A percentile compares a stretch with the other conserved stretches of the same genome.
Conservation (phyloP, 495 filamentous ascomycete genomes). For the Penicillium riverlandense region DNA sequence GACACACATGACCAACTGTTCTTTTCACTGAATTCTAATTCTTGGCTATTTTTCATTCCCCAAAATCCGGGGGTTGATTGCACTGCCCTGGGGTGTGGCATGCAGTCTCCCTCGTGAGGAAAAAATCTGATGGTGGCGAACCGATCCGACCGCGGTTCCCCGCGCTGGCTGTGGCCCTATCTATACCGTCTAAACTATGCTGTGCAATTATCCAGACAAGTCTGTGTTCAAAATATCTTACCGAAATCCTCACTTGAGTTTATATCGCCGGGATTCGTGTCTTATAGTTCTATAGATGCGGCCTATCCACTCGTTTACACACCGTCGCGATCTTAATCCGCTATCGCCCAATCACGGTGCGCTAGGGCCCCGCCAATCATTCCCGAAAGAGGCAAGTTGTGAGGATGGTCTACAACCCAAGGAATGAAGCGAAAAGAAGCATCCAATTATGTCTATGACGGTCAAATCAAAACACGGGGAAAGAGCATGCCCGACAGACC, state of each 20-base stretch:
- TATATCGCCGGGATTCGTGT: neutral
- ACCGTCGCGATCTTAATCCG: neutral
- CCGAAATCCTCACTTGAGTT: too few relatives aligned
- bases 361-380: neutral
- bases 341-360: neutral
- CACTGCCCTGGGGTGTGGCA: too few relatives aligned
- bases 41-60: too few relatives aligned
- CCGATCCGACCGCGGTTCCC: neutral
- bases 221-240: too few relatives aligned
- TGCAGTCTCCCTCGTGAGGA: too few relatives aligned
- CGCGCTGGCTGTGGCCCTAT: neutral
- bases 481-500: neutral
- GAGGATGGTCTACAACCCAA: too few relatives aligned
- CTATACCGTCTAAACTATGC: neutral
- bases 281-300: neutral
- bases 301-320: neutral
- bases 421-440: too few relatives aligned
- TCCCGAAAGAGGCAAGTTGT: neutral
- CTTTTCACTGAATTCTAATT: too few relatives aligned
- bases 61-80: too few relatives aligned
- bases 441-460: neutral
- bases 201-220: too few relatives aligned
- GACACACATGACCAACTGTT: too few relatives aligned
- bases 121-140: constrained; percentile 5
- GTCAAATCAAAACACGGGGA: neutral